Evolutionary conservation across 164 flowering plant species (phyloP).

Genomic region (Santalum album): DNA sequence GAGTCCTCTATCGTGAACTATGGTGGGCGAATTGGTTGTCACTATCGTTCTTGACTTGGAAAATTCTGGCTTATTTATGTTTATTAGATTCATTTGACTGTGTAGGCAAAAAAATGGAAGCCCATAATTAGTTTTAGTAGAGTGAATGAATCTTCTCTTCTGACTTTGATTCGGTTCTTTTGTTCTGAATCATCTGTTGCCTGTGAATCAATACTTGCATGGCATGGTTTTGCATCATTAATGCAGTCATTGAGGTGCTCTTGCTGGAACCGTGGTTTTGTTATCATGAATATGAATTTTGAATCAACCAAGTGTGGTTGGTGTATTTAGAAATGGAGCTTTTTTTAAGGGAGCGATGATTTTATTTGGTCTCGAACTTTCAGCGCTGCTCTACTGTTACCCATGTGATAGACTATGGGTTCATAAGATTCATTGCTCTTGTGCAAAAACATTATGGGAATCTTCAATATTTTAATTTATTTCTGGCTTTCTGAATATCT

Average conservation of each 20-base stretch:
- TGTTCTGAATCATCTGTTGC: too few relatives aligned
- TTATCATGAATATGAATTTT: too few relatives aligned
- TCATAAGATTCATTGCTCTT: not conserved
- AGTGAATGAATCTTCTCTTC: too few relatives aligned
- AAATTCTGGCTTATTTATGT: not conserved
- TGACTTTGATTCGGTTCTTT: too few relatives aligned
- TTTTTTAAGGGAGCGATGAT: not conserved
- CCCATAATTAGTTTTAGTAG: too few relatives aligned
- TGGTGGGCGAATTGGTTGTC: not conserved
- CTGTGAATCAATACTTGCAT: too few relatives aligned
- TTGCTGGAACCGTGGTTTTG: too few relatives aligned
- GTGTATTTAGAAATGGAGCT: too few relatives aligned
- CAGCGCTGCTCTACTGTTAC: not conserved
- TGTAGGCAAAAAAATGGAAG: not conserved
- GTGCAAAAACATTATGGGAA: not conserved
- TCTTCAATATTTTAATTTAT: too few relatives aligned
- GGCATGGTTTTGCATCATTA: too few relatives aligned
- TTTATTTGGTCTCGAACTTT: not conserved
- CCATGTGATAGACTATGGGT: not conserved
- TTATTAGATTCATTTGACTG: not conserved
- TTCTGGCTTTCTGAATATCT: not conserved
- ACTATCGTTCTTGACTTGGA: slow-evolving; percentile 1
- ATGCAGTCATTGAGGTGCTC: too few relatives aligned
- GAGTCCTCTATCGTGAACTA: not conserved
- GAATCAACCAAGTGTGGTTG: too few relatives aligned